Conservation (phyloP, 257 asterid genomes). For the Penstemon eatonii region DNA sequence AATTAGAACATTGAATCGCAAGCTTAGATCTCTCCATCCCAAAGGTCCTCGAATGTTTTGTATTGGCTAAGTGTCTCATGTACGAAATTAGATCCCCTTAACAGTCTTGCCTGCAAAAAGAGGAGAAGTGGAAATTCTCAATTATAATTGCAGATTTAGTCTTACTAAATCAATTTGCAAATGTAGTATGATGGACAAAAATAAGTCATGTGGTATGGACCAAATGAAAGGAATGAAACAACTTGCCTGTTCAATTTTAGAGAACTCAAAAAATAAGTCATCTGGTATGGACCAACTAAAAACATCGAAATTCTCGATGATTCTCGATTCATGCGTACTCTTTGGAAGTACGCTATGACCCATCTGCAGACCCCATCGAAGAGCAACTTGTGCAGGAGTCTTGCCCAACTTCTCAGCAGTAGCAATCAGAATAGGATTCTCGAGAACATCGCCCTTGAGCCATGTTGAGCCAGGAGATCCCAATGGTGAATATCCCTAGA, state of each 20-base stretch:
- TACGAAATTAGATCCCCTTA: conserved; percentile 48
- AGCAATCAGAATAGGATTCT: conserved; percentile 37
- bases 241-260: conserved; percentile 40
- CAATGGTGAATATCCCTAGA: conserved; percentile 67
- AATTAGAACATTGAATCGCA: not conserved
- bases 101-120: conserved; percentile 52
- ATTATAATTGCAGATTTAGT: too few species aligned
- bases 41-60: conserved; percentile 61
- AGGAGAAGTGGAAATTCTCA: not conserved
- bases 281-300: conserved; percentile 46
- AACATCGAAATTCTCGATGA: conserved; percentile 40
- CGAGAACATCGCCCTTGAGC: conserved; percentile 43
- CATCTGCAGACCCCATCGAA: conserved; percentile 53
- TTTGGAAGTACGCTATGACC: conserved; percentile 51
- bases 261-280: conserved; percentile 31
- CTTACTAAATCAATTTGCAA: too few species aligned
- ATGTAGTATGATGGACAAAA: not conserved
- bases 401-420: conserved; percentile 43
- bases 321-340: conserved; percentile 39
- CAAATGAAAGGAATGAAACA: not conserved
- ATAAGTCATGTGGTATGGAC: not conserved
- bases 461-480: conserved; percentile 54
- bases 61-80: conserved; percentile 54
- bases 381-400: conserved; percentile 43
- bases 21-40: conserved; percentile 71